phyloP scores from a whole-genome alignment of 2,329 filamentous ascomycete genomes.

The Penicillium sp. region DNA sequence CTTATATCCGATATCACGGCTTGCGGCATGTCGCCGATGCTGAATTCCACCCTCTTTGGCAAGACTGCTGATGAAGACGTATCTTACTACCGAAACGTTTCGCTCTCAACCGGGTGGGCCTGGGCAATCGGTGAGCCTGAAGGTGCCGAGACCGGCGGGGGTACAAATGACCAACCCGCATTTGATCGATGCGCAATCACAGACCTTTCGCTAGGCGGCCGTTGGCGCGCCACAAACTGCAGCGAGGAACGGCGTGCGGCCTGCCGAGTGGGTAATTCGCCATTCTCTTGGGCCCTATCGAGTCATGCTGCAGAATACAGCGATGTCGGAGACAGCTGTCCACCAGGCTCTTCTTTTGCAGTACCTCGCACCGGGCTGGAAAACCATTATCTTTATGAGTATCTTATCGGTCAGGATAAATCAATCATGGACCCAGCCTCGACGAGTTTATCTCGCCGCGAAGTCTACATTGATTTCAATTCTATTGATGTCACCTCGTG shows the following conservation, averaged over 20 bases:
- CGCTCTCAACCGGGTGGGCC: conserved; percentile 60
- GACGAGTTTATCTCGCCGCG: conserved; percentile 30
- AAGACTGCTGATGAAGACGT: conserved; percentile 55
- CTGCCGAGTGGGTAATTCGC: conserved; percentile 59
- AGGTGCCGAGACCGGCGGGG: conserved; percentile 45
- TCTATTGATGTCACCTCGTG: conserved; percentile 60
- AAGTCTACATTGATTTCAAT: conserved; percentile 66
- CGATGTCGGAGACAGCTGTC: conserved; percentile 54
- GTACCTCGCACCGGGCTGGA: conserved; percentile 67
- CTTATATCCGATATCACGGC: conserved; percentile 48
- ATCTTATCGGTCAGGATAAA: conserved; percentile 38
- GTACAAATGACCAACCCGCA: conserved; percentile 29
- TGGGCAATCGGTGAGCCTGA: conserved; percentile 63
- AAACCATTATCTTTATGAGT: conserved; percentile 61
- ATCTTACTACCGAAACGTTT: conserved; percentile 54
- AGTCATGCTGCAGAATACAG: conserved; percentile 47
- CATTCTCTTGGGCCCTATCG: conserved; percentile 63
- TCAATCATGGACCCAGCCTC: conserved; percentile 31
- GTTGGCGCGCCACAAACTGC: conserved; percentile 64
- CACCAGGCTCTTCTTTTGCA: conserved; percentile 54
- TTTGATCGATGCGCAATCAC: conserved; percentile 62
- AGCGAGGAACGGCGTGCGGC: conserved; percentile 55
- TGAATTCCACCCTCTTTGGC: conserved; percentile 61
- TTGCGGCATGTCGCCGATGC: conserved; percentile 64
- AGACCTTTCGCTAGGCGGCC: conserved; percentile 53